phyloP scores from a whole-genome alignment of 352 stramenopile genomes.

The Globisporangium okanoganense region DNA sequence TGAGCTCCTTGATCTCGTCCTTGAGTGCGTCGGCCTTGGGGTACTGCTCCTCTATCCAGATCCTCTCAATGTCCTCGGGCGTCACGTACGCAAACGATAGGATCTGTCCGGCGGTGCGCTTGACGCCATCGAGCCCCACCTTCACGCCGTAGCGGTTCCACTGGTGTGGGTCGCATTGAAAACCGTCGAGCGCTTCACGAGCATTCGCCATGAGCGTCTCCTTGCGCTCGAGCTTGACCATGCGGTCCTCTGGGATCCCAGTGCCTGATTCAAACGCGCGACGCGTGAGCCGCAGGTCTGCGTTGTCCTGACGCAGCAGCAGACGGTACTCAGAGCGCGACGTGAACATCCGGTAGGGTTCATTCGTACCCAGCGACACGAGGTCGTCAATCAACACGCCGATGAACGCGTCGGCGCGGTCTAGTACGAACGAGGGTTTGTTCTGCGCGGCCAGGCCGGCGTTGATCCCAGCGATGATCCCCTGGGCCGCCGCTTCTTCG shows the following conservation, averaged over 20 bases:
- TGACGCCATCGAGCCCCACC: conserved; percentile 69
- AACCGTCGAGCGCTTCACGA: conserved; percentile 47
- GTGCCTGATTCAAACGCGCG: conserved; percentile 86
- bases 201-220: conserved; percentile 70
- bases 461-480: conserved; percentile 96
- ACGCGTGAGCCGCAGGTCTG: conserved; percentile 94
- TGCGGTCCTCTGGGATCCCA: conserved; percentile 62
- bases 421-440: conserved; percentile 87
- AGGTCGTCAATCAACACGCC: conserved; percentile 99
- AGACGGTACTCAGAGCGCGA: conserved; percentile 92
- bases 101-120: conserved; percentile 73
- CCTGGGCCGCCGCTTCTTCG: conserved; percentile 98
- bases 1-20: conserved; percentile 38
- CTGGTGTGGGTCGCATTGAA: conserved; percentile 71
- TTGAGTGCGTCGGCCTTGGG: conserved; percentile 43
- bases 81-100: conserved; percentile 66
- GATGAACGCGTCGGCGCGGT: conserved; percentile 94
- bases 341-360: conserved; percentile 99
- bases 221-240: conserved; percentile 82
- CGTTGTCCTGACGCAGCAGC: conserved; percentile 93
- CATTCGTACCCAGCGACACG: conserved; percentile 93
- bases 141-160: conserved; percentile 83
- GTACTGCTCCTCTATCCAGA: conserved; percentile 51
- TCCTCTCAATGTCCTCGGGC: conserved; percentile 47
- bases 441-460: conserved; percentile 79